phyloP scores from a whole-genome alignment of 83 land plant species.

The Picea mariana region DNA sequence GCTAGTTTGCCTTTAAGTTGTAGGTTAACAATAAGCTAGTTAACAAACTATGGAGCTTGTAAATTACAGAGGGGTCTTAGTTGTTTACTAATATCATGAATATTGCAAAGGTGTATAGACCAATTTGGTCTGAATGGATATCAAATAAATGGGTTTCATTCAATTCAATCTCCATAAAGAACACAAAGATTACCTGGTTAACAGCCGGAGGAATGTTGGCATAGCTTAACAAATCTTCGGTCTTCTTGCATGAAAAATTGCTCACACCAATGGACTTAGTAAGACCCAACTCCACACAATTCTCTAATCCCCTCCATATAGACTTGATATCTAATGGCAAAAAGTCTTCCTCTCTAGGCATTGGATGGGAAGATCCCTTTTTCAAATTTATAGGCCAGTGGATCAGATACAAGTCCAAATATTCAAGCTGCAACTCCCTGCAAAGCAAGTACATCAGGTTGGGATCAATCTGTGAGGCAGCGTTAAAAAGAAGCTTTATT shows the following conservation, averaged over 20 bases:
- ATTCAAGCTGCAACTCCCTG: conserved; percentile 31
- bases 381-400: conserved; percentile 30
- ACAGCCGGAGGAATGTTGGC: conserved; percentile 55
- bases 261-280: conserved; percentile 65
- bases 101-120: not conserved
- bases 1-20: no score
- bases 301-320: conserved; percentile 38
- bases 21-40: no score
- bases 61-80: not conserved
- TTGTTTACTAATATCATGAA: not conserved
- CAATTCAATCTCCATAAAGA: not conserved
- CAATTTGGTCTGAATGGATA: not conserved
- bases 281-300: conserved; percentile 42
- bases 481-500: no score
- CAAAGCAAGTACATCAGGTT: not conserved
- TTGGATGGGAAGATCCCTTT: conserved; percentile 19
- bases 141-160: not conserved
- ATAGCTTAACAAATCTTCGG: conserved; percentile 27
- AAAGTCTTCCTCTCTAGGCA: conserved; percentile 20
- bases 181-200: conserved; percentile 43
- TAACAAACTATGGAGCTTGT: no score
- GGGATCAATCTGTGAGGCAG: no score
- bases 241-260: conserved; percentile 55
- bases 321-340: conserved; percentile 14
- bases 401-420: conserved; percentile 30